Evolutionary conservation across 1,139 yeast species (phyloP).

Genomic region (Debaryomyces psychrophilus): DNA sequence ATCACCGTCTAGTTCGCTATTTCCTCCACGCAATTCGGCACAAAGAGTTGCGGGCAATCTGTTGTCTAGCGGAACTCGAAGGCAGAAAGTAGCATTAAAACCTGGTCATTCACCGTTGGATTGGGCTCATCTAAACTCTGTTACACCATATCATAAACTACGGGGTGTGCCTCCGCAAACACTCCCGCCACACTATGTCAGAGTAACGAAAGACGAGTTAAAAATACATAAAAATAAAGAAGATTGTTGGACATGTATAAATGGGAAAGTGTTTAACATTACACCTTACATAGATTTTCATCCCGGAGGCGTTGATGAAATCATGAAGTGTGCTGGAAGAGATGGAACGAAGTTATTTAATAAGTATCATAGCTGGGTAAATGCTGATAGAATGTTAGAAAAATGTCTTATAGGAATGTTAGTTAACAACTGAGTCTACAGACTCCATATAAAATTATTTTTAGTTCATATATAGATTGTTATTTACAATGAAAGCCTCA

Average conservation of each 20-base stretch:
- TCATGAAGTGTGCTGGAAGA: slow-evolving; percentile 79
- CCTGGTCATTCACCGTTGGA: slow-evolving; percentile 89
- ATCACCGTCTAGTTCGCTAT: slow-evolving; percentile 17
- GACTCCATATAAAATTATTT: not conserved
- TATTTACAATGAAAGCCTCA: not conserved
- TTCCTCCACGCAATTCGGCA: slow-evolving; percentile 45
- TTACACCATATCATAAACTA: slow-evolving; percentile 32
- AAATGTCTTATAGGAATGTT: slow-evolving; percentile 74
- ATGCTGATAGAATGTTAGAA: slow-evolving; percentile 78
- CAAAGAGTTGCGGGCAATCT: slow-evolving; percentile 34
- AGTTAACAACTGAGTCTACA: slow-evolving; percentile 9
- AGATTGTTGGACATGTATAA: slow-evolving; percentile 87
- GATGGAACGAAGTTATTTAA: slow-evolving; percentile 84
- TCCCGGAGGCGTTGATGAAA: slow-evolving; percentile 87
- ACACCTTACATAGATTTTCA: slow-evolving; percentile 83
- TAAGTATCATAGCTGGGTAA: slow-evolving; percentile 88
- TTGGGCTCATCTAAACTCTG: slow-evolving; percentile 69
- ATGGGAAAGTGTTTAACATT: slow-evolving; percentile 81
- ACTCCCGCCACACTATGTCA: slow-evolving; percentile 50
- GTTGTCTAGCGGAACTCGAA: slow-evolving; percentile 18
- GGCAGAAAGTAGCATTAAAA: slow-evolving; percentile 61
- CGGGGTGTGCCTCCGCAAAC: slow-evolving; percentile 45
- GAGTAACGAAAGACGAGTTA: slow-evolving; percentile 63
- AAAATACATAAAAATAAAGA: slow-evolving; percentile 55
- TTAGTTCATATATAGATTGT: not conserved